phyloP scores from a whole-genome alignment of 306 rosid species.

The Casuarina equisetifolia region DNA sequence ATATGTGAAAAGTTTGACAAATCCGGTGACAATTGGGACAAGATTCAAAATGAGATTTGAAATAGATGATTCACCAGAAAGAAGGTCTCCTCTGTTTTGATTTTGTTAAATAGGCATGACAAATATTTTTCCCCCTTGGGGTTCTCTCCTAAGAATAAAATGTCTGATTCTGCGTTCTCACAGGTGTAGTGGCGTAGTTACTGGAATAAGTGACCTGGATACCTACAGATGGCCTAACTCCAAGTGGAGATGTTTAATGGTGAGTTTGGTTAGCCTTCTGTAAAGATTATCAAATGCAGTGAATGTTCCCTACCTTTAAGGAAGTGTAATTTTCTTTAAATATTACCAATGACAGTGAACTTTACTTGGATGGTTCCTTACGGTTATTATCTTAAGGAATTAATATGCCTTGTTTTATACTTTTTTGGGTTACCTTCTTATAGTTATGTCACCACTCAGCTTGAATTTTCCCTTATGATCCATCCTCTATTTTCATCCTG shows the following conservation, averaged over 20 bases:
- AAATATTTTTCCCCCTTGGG: slow-evolving; percentile 10
- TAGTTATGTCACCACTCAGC: background rate
- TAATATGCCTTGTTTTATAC: background rate
- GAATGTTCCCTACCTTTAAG: background rate
- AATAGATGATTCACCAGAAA: slow-evolving; percentile 92
- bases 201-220: slow-evolving; percentile 82
- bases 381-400: background rate
- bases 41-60: slow-evolving; percentile 90
- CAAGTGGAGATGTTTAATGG: slow-evolving; percentile 96
- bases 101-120: slow-evolving; percentile 15
- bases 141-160: slow-evolving; percentile 25
- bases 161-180: slow-evolving; percentile 34
- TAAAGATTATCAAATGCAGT: background rate
- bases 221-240: slow-evolving; percentile 88
- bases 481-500: background rate
- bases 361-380: background rate
- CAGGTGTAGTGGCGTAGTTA: slow-evolving; percentile 77
- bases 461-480: background rate
- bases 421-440: background rate
- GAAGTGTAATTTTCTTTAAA: background rate
- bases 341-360: no score
- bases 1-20: slow-evolving; percentile 61
- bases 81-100: slow-evolving; percentile 53
- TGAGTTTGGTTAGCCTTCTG: slow-evolving; percentile 28
- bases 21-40: slow-evolving; percentile 71